Evolutionary conservation across 805 yeast species (phyloP).

Genomic region (Saturnispora sekii): DNA sequence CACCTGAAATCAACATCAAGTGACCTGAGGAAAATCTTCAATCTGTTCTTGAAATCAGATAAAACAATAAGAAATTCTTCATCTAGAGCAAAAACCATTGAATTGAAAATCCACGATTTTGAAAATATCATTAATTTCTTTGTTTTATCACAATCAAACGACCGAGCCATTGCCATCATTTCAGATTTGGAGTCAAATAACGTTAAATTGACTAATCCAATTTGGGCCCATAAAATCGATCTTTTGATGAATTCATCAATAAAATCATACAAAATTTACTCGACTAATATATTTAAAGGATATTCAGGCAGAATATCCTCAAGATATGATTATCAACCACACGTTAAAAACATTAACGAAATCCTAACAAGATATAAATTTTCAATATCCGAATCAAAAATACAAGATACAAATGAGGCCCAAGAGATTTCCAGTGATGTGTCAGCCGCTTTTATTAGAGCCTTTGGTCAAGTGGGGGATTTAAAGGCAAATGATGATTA

Average conservation of each 20-base stretch:
- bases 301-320: not conserved
- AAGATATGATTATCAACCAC: not conserved
- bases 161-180: conserved; percentile 17
- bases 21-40: not conserved
- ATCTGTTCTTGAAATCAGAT: not conserved
- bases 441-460: conserved; percentile 17
- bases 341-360: not conserved
- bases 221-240: conserved; percentile 21
- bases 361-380: not conserved
- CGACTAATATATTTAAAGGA: conserved; percentile 9
- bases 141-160: conserved; percentile 11
- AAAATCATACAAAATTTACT: conserved; percentile 19
- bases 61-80: too few species aligned
- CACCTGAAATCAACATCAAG: not conserved
- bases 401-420: not conserved
- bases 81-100: not conserved
- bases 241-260: conserved; percentile 19
- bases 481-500: conserved; percentile 17
- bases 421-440: not conserved
- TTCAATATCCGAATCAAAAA: not conserved
- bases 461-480: conserved; percentile 23
- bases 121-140: conserved; percentile 19
- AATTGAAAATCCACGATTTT: conserved; percentile 17
- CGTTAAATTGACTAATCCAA: conserved; percentile 15
- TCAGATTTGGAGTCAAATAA: conserved; percentile 14